A percentile compares a stretch with the other conserved stretches of the same genome.
These are phyloP conservation scores for Agapanthus africanus DNA, from an alignment of 106 monocot species.

Conservation along the genomic window DNA sequence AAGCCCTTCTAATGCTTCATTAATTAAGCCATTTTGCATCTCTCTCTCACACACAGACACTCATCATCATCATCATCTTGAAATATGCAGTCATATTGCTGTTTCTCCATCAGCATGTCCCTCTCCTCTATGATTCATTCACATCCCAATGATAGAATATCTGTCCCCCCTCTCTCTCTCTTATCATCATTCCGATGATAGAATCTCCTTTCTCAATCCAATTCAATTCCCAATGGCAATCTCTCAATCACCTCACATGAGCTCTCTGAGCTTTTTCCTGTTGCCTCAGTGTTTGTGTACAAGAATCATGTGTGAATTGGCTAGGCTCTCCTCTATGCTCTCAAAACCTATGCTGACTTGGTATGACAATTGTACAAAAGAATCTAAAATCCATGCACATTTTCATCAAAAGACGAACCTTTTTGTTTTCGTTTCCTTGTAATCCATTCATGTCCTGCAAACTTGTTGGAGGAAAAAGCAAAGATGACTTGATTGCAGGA, in stretches of 20 bases:
- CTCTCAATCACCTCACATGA: constrained; percentile 8
- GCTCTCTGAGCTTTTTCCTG: not conserved
- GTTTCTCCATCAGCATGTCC: not conserved
- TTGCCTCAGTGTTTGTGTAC: constrained; percentile 4
- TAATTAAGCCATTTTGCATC: too few species aligned
- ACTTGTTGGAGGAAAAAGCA: too few species aligned
- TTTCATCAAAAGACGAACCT: not conserved
- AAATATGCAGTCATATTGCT: too few species aligned
- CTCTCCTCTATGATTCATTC: too few species aligned
- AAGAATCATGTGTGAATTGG: not conserved
- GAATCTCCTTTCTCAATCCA: not conserved
- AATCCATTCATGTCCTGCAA: too few species aligned
- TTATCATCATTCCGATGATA: not conserved
- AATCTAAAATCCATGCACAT: not conserved
- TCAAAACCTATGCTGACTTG: not conserved
- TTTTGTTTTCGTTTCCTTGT: too few species aligned
- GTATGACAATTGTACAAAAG: not conserved
- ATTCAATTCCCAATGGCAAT: constrained; percentile 4
- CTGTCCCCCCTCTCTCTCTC: not conserved
- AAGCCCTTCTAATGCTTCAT: too few species aligned
- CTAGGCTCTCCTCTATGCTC: not conserved
- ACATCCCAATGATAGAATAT: not conserved
- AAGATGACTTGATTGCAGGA: too few species aligned
- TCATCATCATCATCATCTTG: too few species aligned
- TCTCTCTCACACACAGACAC: too few species aligned